Percentiles rank a stretch among this genome's conserved stretches.
These are phyloP conservation scores for Cryptococcus depauperatus DNA, from an alignment of 1,284 basidiomycete genomes.

Conservation along the genomic window DNA sequence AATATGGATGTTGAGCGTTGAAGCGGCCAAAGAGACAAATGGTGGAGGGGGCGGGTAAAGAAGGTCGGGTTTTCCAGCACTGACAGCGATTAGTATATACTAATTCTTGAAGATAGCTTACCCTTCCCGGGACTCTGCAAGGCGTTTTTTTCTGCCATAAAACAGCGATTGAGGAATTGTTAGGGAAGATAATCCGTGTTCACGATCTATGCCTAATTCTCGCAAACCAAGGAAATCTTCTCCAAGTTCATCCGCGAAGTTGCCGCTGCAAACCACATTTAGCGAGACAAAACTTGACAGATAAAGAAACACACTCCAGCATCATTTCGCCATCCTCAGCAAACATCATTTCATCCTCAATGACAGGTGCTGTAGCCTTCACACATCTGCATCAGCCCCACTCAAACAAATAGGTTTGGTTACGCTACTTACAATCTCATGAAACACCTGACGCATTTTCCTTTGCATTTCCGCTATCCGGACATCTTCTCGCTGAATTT, in stretches of 20 bases:
- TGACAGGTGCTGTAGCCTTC: slow-evolving; percentile 36
- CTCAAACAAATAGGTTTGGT: too few species aligned
- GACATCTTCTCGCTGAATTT: slow-evolving; percentile 71
- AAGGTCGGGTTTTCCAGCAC: slow-evolving; percentile 22
- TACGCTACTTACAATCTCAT: slow-evolving; percentile 56
- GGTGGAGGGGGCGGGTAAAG: slow-evolving; percentile 77
- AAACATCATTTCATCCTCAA: slow-evolving; percentile 65
- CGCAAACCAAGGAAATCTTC: slow-evolving; percentile 89
- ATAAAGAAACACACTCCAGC: slow-evolving; percentile 54
- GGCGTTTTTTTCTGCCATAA: slow-evolving; percentile 54
- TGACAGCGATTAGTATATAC: not conserved
- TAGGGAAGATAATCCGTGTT: slow-evolving; percentile 71
- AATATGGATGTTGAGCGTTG: slow-evolving; percentile 66
- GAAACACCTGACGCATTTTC: slow-evolving; percentile 73
- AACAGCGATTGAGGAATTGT: slow-evolving; percentile 71
- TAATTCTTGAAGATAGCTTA: slow-evolving; percentile 3
- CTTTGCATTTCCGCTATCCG: slow-evolving; percentile 72
- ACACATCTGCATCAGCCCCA: not conserved
- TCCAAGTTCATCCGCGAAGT: slow-evolving; percentile 77
- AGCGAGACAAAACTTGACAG: not conserved
- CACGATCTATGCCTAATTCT: slow-evolving; percentile 79
- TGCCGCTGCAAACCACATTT: slow-evolving; percentile 52
- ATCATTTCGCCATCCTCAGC: slow-evolving; percentile 65
- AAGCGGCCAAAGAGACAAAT: slow-evolving; percentile 60
- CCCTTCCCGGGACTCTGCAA: slow-evolving; percentile 14